phyloP scores from a whole-genome alignment of 805 yeast species.

The Komagataella kurtzmanii region DNA sequence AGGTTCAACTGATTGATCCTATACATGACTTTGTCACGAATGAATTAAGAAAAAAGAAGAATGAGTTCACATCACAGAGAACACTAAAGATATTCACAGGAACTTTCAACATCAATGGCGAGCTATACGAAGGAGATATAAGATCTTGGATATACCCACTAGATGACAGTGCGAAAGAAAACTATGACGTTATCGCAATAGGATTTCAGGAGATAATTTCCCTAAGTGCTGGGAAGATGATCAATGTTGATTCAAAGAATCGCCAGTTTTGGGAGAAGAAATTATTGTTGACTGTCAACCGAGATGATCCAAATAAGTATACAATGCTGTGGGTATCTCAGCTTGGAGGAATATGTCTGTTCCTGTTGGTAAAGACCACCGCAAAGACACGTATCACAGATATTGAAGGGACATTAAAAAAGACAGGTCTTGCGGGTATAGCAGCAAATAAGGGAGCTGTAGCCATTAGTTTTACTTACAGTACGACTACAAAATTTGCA shows the following conservation, averaged over 20 bases:
- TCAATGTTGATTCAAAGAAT: conserved; percentile 56
- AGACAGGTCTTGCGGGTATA: conserved; percentile 91
- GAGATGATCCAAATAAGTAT: conserved; percentile 19
- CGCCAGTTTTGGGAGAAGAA: conserved; percentile 54
- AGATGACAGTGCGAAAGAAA: conserved; percentile 14
- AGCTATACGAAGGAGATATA: conserved; percentile 26
- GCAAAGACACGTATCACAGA: conserved; percentile 39
- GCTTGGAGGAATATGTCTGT: conserved; percentile 69
- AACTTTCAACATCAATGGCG: conserved; percentile 44
- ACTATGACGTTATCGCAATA: conserved; percentile 56
- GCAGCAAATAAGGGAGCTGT: conserved; percentile 53
- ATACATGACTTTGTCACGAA: conserved; percentile 35
- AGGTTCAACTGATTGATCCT: conserved; percentile 33
- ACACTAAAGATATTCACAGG: conserved; percentile 31
- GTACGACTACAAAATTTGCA: conserved; percentile 51
- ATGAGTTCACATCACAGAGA: conserved; percentile 24
- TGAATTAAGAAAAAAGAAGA: conserved; percentile 24
- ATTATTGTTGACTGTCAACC: conserved; percentile 32
- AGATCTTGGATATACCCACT: conserved; percentile 31
- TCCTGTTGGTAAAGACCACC: conserved; percentile 50
- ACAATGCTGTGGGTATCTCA: conserved; percentile 59
- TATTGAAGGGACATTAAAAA: conserved; percentile 62
- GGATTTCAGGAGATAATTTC: conserved; percentile 90
- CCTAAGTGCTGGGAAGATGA: conserved; percentile 69
- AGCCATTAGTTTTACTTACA: conserved; percentile 38